phyloP scores from a whole-genome alignment of 2,329 filamentous ascomycete species.

The Akanthomyces dipterigenus region DNA sequence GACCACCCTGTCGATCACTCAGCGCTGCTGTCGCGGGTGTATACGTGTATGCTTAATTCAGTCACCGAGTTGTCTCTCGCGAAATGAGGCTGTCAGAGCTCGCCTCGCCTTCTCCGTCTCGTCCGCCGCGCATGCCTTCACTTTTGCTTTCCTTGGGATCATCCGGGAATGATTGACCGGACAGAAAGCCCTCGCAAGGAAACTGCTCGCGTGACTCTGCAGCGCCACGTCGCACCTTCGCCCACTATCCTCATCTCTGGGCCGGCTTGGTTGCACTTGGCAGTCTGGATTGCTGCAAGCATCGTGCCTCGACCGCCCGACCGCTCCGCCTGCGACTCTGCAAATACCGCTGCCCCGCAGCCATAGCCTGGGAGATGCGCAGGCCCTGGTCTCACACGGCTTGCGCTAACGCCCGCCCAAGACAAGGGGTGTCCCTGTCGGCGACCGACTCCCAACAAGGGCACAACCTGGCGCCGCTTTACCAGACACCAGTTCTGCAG shows the following conservation, averaged over 20 bases:
- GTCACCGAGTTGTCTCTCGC: not conserved
- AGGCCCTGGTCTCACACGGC: not conserved
- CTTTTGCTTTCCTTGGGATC: not conserved
- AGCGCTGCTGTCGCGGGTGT: not conserved
- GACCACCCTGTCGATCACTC: not conserved
- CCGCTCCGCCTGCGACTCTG: not conserved
- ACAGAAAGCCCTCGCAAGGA: constrained; percentile 5
- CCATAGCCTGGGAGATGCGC: not conserved
- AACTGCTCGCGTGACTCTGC: constrained; percentile 11
- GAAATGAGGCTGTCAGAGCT: not conserved
- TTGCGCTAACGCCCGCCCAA: not conserved
- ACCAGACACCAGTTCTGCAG: not conserved
- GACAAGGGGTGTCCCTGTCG: constrained; percentile 11
- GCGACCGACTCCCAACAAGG: too few species aligned
- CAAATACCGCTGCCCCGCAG: not conserved
- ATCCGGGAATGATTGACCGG: not conserved
- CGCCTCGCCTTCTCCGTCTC: not conserved
- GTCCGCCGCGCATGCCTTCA: not conserved
- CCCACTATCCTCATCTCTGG: not conserved
- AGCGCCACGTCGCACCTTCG: not conserved
- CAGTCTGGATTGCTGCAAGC: constrained; percentile 2
- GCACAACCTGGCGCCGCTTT: constrained; percentile 10
- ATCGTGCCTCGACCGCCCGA: not conserved
- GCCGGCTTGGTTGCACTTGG: not conserved
- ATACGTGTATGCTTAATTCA: not conserved